phyloP scores from a whole-genome alignment of 345 rosid genomes.

The Citrus trifoliata region DNA sequence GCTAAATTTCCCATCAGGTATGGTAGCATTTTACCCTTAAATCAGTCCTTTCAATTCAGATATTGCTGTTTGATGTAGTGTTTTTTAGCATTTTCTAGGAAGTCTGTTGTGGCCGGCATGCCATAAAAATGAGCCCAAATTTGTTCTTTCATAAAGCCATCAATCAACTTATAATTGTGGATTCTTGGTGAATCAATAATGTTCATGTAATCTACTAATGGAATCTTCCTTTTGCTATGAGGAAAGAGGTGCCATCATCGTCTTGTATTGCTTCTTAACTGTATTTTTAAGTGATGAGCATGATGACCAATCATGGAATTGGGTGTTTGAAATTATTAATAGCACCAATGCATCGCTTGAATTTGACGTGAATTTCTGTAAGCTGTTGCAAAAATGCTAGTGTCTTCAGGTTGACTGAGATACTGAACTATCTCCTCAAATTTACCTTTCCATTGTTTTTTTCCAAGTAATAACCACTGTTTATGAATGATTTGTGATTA shows the following conservation, averaged over 20 bases:
- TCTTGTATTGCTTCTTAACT: background rate
- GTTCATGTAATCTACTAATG: background rate
- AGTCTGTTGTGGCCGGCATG: background rate
- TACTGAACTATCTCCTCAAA: background rate
- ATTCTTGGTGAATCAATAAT: background rate
- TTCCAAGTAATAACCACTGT: background rate
- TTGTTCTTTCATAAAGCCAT: background rate
- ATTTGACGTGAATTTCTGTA: background rate
- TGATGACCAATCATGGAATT: background rate
- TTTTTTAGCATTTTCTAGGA: background rate
- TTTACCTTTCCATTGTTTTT: background rate
- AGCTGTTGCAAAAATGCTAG: background rate
- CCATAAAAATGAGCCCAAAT: background rate
- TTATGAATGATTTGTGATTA: background rate
- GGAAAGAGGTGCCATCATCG: background rate
- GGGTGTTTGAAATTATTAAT: background rate
- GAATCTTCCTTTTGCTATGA: background rate
- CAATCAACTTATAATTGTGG: background rate
- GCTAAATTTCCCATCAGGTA: constrained; percentile 62
- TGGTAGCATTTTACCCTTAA: background rate
- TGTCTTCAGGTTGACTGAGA: background rate
- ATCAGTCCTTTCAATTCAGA: background rate
- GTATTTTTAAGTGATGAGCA: background rate
- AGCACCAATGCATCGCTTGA: background rate
- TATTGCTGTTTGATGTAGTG: background rate